Evolutionary conservation across 2,329 filamentous ascomycete species (phyloP).

Genomic region (Paraconiothyrium brasiliense): DNA sequence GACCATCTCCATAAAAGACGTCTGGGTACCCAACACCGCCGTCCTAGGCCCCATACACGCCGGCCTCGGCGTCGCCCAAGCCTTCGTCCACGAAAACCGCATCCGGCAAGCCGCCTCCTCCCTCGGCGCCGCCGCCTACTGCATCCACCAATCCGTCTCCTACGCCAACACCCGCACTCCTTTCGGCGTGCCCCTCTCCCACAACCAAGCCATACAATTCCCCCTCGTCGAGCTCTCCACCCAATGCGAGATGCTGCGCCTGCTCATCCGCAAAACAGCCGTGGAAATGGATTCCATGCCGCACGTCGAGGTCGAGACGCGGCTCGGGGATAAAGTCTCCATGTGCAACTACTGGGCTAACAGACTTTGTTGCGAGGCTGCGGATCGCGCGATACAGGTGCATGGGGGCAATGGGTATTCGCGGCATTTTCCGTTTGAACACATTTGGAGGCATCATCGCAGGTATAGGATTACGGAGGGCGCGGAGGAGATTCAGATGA

Average conservation of each 20-base stretch:
- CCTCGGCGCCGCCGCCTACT: slow-evolving; percentile 68
- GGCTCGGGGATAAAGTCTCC: slow-evolving; percentile 68
- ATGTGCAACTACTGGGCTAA: slow-evolving; percentile 76
- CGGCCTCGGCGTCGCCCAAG: slow-evolving; percentile 69
- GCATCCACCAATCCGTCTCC: slow-evolving; percentile 65
- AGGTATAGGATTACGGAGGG: slow-evolving; percentile 72
- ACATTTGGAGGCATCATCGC: slow-evolving; percentile 72
- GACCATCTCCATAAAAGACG: slow-evolving; percentile 65
- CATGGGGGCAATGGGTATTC: slow-evolving; percentile 69
- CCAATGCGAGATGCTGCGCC: slow-evolving; percentile 69
- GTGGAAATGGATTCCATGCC: slow-evolving; percentile 68
- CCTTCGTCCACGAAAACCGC: slow-evolving; percentile 72
- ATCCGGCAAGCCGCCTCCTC: slow-evolving; percentile 71
- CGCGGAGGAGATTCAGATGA: slow-evolving; percentile 72
- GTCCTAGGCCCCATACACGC: slow-evolving; percentile 63
- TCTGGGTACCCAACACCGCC: slow-evolving; percentile 64
- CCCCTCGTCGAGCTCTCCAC: slow-evolving; percentile 70
- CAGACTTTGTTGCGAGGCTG: slow-evolving; percentile 67
- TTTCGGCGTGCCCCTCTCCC: slow-evolving; percentile 65
- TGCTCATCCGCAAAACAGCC: slow-evolving; percentile 69
- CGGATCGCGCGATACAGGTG: slow-evolving; percentile 70
- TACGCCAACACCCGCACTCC: slow-evolving; percentile 65
- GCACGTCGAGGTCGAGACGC: slow-evolving; percentile 64
- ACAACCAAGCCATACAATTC: slow-evolving; percentile 72
- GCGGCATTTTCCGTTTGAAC: slow-evolving; percentile 68